Evolutionary conservation across 1,139 yeast species (phyloP), one percentile per base, ranked within the genome.

Genomic region (Groenewaldozyma sp.): DNA sequence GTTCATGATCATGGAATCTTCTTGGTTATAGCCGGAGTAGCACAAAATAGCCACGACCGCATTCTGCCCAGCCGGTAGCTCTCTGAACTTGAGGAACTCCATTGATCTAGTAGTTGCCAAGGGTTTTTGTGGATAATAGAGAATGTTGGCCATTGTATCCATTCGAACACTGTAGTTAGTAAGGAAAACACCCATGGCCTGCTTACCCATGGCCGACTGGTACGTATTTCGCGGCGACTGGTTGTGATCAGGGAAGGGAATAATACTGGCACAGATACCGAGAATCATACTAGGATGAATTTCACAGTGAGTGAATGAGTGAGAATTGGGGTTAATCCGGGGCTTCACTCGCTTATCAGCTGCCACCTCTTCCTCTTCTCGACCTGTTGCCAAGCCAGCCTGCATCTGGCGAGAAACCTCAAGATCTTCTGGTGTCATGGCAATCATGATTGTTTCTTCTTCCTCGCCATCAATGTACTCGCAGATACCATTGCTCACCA

Each of bases 121-220:
- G n/a, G 99, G 98, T 63, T 91, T 93, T 63, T 91, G 99, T 35
- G 99, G 99, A 57, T 91, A 91, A 60, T 93, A 93, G 51, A 91
- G 72, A 55, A 91, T 88, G 56, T 91, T 91, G 13, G 98, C 96
- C 98, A 93, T 91, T 3, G 98, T 91, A 65, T 91, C 99, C 98
- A 91, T 91, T 68, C 99, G 84, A 38, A 88, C 95, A 41, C 82
- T 76, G 61, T 91, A 93, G 59, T 91, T 91, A 3, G 98, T 91
- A 57, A 91, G 73, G 64, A 86, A 88, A n/a, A 93, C 98, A 60
- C 99, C 99, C 98, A 91, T 91, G 45, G 99, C 99, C 68, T 91
- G 99, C 65, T 91, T 91, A 77, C 98, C 98, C 98, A 91, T 91
- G 49, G 98, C 98, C 59, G 95, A 87, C 69, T 91, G 98, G 66